Percentiles rank a stretch among this genome's conserved stretches.
phyloP scores from a whole-genome alignment of 73 alveolate species.

The Tetrahymena thermophila region DNA sequence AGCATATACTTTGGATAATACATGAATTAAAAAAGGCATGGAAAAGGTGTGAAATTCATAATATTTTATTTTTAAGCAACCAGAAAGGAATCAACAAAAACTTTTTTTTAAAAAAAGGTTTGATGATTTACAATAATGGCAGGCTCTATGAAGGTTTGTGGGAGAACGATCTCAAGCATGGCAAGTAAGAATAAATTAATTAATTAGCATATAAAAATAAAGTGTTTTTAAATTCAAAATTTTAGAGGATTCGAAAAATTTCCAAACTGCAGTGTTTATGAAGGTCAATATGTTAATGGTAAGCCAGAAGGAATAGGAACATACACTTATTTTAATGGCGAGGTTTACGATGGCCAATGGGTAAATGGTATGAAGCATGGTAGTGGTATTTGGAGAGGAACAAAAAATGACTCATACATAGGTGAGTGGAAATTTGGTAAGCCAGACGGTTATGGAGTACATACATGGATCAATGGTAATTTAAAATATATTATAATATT shows the following conservation, averaged over 20 bases:
- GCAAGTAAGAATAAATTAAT: background rate
- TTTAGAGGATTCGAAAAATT: constrained; percentile 64
- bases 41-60: constrained; percentile 14
- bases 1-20: constrained; percentile 26
- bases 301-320: constrained; percentile 77
- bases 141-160: constrained; percentile 67
- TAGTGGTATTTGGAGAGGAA: constrained; percentile 45
- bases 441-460: constrained; percentile 91
- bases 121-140: constrained; percentile 68
- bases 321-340: constrained; percentile 73
- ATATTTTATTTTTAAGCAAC: background rate
- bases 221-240: background rate
- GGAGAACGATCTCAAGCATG: constrained; percentile 60
- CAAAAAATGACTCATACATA: constrained; percentile 57
- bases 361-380: constrained; percentile 51
- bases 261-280: constrained; percentile 60
- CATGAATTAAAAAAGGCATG: constrained; percentile 8
- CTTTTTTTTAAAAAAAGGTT: constrained; percentile 36
- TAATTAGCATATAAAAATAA: background rate
- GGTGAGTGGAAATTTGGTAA: constrained; percentile 79
- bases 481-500: background rate
- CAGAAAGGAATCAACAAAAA: background rate
- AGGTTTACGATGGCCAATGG: constrained; percentile 66
- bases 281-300: constrained; percentile 71
- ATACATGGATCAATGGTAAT: constrained; percentile 53